Evolutionary conservation across 2,329 filamentous ascomycete species (phyloP).

Genomic region (Hymenotorrendiella dingleyae): DNA sequence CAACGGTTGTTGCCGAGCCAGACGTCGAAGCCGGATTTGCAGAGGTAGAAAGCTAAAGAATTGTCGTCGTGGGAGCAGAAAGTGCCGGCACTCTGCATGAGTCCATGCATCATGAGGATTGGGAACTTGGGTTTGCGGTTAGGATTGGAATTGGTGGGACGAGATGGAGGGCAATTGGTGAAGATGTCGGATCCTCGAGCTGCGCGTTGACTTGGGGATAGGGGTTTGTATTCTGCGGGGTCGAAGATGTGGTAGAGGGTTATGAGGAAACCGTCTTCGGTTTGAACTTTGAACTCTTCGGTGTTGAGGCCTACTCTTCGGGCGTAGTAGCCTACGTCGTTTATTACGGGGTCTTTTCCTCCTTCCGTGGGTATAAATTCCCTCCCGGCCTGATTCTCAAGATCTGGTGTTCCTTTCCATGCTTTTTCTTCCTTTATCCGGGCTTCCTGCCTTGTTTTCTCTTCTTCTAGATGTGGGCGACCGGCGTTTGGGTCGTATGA

Average conservation of each 20-base stretch:
- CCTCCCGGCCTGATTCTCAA: slow-evolving; percentile 39
- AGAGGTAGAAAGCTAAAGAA: slow-evolving; percentile 84
- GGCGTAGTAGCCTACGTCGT: slow-evolving; percentile 81
- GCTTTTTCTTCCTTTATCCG: slow-evolving; percentile 51
- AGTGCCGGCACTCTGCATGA: slow-evolving; percentile 81
- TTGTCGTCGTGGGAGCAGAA: slow-evolving; percentile 89
- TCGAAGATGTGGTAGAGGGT: slow-evolving; percentile 87
- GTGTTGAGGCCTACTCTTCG: slow-evolving; percentile 80
- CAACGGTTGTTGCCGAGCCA: slow-evolving; percentile 95
- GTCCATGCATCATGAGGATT: slow-evolving; percentile 78
- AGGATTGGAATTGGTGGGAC: slow-evolving; percentile 29
- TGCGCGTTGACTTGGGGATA: slow-evolving; percentile 42
- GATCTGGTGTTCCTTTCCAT: slow-evolving; percentile 54
- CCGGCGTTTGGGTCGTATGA: slow-evolving; percentile 54
- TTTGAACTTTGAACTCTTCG: slow-evolving; percentile 78
- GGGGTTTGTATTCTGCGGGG: slow-evolving; percentile 62
- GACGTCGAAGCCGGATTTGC: slow-evolving; percentile 88
- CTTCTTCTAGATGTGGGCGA: slow-evolving; percentile 69
- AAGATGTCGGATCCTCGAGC: slow-evolving; percentile 60
- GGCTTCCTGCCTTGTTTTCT: slow-evolving; percentile 50
- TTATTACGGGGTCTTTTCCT: slow-evolving; percentile 70
- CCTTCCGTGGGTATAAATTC: slow-evolving; percentile 68
- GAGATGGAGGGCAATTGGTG: slow-evolving; percentile 35
- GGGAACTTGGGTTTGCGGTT: slow-evolving; percentile 49
- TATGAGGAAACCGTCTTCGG: slow-evolving; percentile 89